Conservation (phyloP, 768 basidiomycete genomes). For the Polyporus arcularius region DNA sequence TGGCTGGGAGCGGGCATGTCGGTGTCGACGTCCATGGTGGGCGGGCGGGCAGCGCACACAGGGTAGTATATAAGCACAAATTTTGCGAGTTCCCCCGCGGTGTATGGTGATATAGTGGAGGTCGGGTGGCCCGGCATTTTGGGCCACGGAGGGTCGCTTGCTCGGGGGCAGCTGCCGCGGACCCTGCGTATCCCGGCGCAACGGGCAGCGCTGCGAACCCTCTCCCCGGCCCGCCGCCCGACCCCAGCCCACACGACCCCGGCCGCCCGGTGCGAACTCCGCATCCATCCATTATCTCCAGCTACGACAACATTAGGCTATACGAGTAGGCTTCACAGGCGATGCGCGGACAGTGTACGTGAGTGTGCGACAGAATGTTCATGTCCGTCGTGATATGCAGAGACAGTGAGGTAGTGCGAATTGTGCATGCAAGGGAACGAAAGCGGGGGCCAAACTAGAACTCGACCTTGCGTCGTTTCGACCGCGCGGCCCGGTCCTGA, state of each 20-base stretch:
- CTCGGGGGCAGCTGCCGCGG: not conserved
- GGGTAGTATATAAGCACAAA: slow-evolving; percentile 2
- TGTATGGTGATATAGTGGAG: not conserved
- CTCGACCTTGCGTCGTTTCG: slow-evolving; percentile 27
- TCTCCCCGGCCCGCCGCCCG: not conserved
- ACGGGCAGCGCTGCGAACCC: not conserved
- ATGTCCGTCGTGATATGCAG: no score
- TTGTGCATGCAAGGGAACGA: not conserved
- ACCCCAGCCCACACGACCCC: not conserved
- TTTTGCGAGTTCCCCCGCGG: not conserved
- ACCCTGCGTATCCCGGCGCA: not conserved
- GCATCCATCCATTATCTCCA: not conserved
- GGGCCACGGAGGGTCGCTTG: not conserved
- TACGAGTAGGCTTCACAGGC: not conserved
- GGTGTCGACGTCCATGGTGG: slow-evolving; percentile 16
- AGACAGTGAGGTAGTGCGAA: no score
- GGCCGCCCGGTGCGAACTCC: not conserved
- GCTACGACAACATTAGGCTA: not conserved
- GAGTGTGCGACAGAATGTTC: no score
- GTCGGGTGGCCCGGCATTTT: not conserved
- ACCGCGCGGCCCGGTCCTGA: slow-evolving; percentile 34
- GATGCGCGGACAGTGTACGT: no score
- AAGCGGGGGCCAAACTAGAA: no score
- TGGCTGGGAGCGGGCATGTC: slow-evolving; percentile 17
- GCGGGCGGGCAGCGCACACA: not conserved